Percentiles rank a stretch among this genome's conserved stretches.
Evolutionary conservation across 2,329 filamentous ascomycete genomes (phyloP).

Genomic region (Berkeleyomyces rouxiae): DNA sequence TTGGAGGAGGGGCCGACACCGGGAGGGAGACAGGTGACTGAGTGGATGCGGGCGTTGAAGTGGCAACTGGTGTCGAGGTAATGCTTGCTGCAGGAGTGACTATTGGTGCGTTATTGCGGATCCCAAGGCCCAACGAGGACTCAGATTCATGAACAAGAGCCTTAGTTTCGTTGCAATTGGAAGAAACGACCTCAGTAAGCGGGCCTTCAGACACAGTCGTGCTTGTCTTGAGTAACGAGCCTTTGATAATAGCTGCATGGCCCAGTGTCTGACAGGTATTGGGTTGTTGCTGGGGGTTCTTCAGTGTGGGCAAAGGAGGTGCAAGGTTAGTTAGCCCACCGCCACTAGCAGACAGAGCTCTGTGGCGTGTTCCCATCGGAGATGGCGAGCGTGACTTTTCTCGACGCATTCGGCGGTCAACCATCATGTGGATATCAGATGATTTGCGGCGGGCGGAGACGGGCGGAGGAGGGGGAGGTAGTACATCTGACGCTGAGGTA

Average conservation of each 20-base stretch:
- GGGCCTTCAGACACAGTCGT: slow-evolving; percentile 16
- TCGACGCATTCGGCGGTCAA: slow-evolving; percentile 36
- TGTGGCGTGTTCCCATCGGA: slow-evolving; percentile 25
- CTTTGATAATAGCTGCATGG: slow-evolving; percentile 35
- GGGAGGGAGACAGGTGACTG: background rate
- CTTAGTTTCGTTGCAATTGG: background rate
- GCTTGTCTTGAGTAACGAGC: slow-evolving; percentile 26
- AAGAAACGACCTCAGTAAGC: background rate
- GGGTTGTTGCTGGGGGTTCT: slow-evolving; percentile 17
- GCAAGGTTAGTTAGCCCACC: slow-evolving; percentile 26
- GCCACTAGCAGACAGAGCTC: slow-evolving; percentile 21
- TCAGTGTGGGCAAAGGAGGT: slow-evolving; percentile 19
- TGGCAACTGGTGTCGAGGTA: slow-evolving; percentile 4
- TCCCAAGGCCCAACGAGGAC: slow-evolving; percentile 4
- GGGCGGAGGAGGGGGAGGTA: slow-evolving; percentile 20
- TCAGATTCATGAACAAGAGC: background rate
- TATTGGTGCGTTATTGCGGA: background rate
- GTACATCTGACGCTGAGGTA: background rate
- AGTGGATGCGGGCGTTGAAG: background rate
- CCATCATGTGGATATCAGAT: slow-evolving; percentile 35
- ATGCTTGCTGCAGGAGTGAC: background rate
- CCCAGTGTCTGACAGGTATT: slow-evolving; percentile 16
- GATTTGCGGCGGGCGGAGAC: slow-evolving; percentile 20
- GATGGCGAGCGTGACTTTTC: slow-evolving; percentile 38
- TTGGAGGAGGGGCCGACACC: slow-evolving; percentile 6